Evolutionary conservation across 768 basidiomycete species (phyloP), one percentile per base, ranked within the genome.

Genomic region (Boletus subcaerulescens): DNA sequence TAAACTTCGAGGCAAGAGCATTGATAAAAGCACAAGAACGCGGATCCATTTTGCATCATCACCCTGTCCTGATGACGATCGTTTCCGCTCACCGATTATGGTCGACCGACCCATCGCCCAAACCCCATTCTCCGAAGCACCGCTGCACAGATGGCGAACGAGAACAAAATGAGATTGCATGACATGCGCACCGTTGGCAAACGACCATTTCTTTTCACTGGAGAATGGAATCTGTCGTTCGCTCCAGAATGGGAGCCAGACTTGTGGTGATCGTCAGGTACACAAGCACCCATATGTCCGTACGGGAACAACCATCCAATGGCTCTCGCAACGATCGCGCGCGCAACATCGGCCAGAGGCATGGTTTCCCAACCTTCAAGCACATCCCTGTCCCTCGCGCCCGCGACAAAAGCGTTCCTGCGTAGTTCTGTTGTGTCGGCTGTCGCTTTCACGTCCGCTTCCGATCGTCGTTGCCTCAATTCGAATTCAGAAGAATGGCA

Each of bases 271-370:
- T 22, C 41, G 12, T 42, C 33, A 9, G 45, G 46, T 17, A 22
- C n/a, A 7, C 18, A 46, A 26, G 20, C 8, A 42, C 50, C 48
- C 11, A 44, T 18, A n/a, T 44, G 61, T 20, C 50, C 54, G 45
- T 59, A 62, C 26, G 68, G 64, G 24, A 59, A 68, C 3, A 61
- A 2, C 70, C 68, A 71, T 18, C 64, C 56, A 26, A 64, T 45
- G 20, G 64, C 45, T 43, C 42, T 58, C 6, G 58, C 46, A 38
- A 60, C 36, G 39, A 72, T 47, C 13, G 49, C 47, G 29, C 59
- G 66, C 1, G 60, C 26, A 6, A 64, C 46, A 17, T 58, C 50
- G 3, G 45, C 42, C 14, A 59, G 42, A 18, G 56, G 52, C 40
- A 62, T 49, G 9, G 38, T 17, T 36, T 56, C 44, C 63, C 36